Evolutionary conservation across 495 filamentous ascomycete species (phyloP).

Genomic region (Pyronema omphalodes): DNA sequence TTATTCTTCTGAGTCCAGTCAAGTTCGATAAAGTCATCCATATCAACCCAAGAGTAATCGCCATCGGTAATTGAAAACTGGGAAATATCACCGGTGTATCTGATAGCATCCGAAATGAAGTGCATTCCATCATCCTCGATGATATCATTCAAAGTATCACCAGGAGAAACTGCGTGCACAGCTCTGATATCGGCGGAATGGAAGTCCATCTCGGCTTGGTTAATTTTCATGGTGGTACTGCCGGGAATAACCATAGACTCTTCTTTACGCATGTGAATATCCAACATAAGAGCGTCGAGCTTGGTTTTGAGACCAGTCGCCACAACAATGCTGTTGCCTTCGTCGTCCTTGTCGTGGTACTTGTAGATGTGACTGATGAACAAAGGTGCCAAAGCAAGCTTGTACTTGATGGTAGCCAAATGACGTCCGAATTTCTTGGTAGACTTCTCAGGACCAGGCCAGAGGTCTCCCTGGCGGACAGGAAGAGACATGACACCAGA

Average conservation of each 20-base stretch:
- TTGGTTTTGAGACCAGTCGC: slow-evolving; percentile 88
- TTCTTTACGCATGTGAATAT: slow-evolving; percentile 86
- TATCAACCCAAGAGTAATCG: slow-evolving; percentile 89
- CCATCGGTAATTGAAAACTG: slow-evolving; percentile 88
- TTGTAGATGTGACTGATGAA: slow-evolving; percentile 96
- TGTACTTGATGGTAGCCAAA: slow-evolving; percentile 94
- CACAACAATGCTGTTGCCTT: slow-evolving; percentile 57
- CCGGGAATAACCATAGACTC: slow-evolving; percentile 28
- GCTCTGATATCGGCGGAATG: slow-evolving; percentile 85
- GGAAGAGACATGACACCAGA: slow-evolving; percentile 88
- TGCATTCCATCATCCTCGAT: slow-evolving; percentile 38
- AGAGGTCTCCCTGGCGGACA: slow-evolving; percentile 76
- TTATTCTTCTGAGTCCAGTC: slow-evolving; percentile 86
- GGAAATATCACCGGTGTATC: slow-evolving; percentile 54
- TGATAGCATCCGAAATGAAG: slow-evolving; percentile 10
- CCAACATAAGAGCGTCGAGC: slow-evolving; percentile 86
- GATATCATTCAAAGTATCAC: slow-evolving; percentile 55
- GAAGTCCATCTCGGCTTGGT: slow-evolving; percentile 79
- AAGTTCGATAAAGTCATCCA: slow-evolving; percentile 97
- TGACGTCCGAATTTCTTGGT: slow-evolving; percentile 97
- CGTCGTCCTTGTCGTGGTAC: slow-evolving; percentile 87
- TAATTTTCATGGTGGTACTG: slow-evolving; percentile 71
- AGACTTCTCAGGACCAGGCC: slow-evolving; percentile 80
- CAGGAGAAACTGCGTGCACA: slow-evolving; percentile 73
- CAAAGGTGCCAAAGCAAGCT: slow-evolving; percentile 72